Evolutionary conservation across 2,329 filamentous ascomycete genomes (phyloP).

Genomic region (Penicillium glabrum): DNA sequence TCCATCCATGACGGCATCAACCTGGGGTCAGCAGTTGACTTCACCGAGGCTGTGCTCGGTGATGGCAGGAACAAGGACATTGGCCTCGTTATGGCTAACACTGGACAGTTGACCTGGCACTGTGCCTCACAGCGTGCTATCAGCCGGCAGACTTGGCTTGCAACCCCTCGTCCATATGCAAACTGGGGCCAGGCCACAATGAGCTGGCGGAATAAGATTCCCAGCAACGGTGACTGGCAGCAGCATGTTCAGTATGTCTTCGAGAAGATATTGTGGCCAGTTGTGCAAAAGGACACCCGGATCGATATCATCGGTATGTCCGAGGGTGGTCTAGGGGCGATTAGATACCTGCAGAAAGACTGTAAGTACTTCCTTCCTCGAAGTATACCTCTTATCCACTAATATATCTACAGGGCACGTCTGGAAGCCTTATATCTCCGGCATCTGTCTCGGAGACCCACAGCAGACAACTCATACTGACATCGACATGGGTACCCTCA

Average conservation of each 20-base stretch:
- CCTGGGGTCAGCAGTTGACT: slow-evolving; percentile 67
- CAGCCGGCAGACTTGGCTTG: slow-evolving; percentile 57
- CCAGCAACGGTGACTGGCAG: slow-evolving; percentile 55
- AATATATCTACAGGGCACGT: slow-evolving; percentile 32
- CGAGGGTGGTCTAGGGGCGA: slow-evolving; percentile 60
- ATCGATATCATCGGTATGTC: slow-evolving; percentile 72
- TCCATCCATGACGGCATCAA: slow-evolving; percentile 64
- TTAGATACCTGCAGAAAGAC: slow-evolving; percentile 59
- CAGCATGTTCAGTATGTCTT: slow-evolving; percentile 71
- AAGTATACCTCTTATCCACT: background rate
- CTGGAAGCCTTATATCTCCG: slow-evolving; percentile 42
- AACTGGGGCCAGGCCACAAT: slow-evolving; percentile 59
- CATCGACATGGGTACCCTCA: slow-evolving; percentile 13
- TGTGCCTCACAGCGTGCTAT: slow-evolving; percentile 62
- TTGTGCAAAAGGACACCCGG: slow-evolving; percentile 49
- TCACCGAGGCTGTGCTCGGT: slow-evolving; percentile 53
- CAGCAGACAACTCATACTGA: slow-evolving; percentile 33
- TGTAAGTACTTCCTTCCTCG: slow-evolving; percentile 42
- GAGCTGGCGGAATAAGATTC: slow-evolving; percentile 59
- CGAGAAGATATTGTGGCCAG: slow-evolving; percentile 54
- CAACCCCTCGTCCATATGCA: slow-evolving; percentile 62
- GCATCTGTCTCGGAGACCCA: slow-evolving; percentile 41
- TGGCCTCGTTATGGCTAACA: slow-evolving; percentile 70
- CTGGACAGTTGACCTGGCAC: slow-evolving; percentile 76
- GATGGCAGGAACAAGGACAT: slow-evolving; percentile 23